Conservation (phyloP, 176 grass and related monocot genomes). For the maize (Zea mays) region DNA sequence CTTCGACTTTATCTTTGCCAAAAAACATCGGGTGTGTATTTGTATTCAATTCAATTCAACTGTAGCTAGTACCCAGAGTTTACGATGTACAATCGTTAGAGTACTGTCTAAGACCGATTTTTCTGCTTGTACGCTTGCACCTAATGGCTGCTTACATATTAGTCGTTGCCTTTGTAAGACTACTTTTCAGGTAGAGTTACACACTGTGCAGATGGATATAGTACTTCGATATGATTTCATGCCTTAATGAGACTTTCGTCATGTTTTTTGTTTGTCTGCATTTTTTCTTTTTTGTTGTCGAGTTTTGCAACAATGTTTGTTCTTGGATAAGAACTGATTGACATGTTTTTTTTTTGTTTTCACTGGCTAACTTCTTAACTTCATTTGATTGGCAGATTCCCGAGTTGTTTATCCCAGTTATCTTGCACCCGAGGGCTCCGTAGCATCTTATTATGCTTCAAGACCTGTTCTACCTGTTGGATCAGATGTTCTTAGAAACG, state of each 20-base stretch:
- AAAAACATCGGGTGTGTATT: background rate
- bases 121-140: background rate
- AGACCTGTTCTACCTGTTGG: constrained; percentile 37
- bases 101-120: background rate
- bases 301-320: constrained; percentile 7
- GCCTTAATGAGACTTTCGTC: constrained; percentile 4
- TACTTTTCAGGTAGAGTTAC: background rate
- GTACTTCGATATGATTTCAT: constrained; percentile 7
- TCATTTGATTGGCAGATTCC: constrained; percentile 43
- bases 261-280: background rate
- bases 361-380: constrained; percentile 30
- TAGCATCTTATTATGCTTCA: constrained; percentile 36
- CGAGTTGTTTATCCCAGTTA: constrained; percentile 38
- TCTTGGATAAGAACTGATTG: background rate
- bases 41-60: background rate
- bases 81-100: background rate
- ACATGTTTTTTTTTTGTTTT: constrained; percentile 36
- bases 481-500: constrained; percentile 42
- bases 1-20: background rate
- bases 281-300: background rate
- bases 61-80: background rate
- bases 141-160: too few relatives aligned
- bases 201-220: constrained; percentile 4
- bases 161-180: background rate
- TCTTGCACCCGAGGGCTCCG: constrained; percentile 32